Base-by-base conservation (phyloP, 495 filamentous ascomycete species). In the Platismatia glauca region DNA sequence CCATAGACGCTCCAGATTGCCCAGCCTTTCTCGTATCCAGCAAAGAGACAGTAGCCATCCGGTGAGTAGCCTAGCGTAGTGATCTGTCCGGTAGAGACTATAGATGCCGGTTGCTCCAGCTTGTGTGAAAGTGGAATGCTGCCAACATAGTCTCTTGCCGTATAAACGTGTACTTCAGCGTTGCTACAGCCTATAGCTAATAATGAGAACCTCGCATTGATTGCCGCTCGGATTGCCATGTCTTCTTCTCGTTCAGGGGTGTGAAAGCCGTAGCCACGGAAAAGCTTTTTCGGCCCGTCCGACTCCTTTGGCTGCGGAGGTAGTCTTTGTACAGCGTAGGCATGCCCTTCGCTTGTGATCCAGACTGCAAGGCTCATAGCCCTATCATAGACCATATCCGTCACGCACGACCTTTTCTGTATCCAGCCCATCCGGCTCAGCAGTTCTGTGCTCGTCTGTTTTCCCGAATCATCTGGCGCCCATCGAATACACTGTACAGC, bases 321-420 rank as follows among this genome's bases (percentile, higher is more conserved):
- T n/a, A 78, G 66, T 62, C 91, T 84, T 72, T 99, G 95, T 24
- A 97, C 91, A 27, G 92, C 91, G 72, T 96, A 97, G 6, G 90
- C 92, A 70, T 83, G 86, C 1, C 95, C 95, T 68, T 92, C 92
- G 69, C 81, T 89, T 12, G 90, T 95, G 61, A 96, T 82, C 95
- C 95, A 99, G 22, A 92, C 88, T 41, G 89, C 86, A 22, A 99
- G 80, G 69, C 94, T 97, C 92, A 99, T 99, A 2, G 94, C 92
- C 66, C 92, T 84, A 73, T 99, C 94, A 75, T 97, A 87, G 31
- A 95, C 87, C 90, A 99, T 96, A 58, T 95, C 89, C 44, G 73
- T 71, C 44, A 96, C 84, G 0, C 79, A 82, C 6, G 83, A 80
- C 74, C 88, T 91, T 71, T 88, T 92, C 38, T 85, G 82, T 27